A percentile compares a stretch with the other conserved stretches of the same genome.
These are phyloP conservation scores for Ailanthus altissimus DNA, from an alignment of 345 rosid species.

Conservation along the genomic window DNA sequence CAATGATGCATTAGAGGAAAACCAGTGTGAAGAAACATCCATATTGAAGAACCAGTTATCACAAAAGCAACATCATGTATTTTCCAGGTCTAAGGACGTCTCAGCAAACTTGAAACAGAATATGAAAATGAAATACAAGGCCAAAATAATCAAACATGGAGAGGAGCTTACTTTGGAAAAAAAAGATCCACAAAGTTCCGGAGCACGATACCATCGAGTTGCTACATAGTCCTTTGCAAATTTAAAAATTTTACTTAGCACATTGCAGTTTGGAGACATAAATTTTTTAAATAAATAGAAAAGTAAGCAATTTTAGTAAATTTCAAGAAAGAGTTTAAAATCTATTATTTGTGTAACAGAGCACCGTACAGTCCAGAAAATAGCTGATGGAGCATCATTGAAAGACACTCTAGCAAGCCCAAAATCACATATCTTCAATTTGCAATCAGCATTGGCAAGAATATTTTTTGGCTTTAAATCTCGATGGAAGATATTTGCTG, in stretches of 20 bases:
- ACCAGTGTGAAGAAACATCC: background rate
- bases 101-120: constrained; percentile 10
- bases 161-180: constrained; percentile 81
- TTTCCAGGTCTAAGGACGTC: constrained; percentile 7
- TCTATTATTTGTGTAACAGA: constrained; percentile 23
- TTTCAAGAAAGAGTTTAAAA: background rate
- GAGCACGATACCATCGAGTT: constrained; percentile 99
- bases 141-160: constrained; percentile 2
- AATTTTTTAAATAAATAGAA: background rate
- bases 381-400: constrained; percentile 96
- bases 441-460: constrained; percentile 99
- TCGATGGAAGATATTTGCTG: constrained; percentile 96
- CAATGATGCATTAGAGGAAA: background rate
- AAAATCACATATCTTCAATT: constrained; percentile 96
- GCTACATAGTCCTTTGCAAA: constrained; percentile 90
- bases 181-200: constrained; percentile 97
- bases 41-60: background rate
- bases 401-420: constrained; percentile 98
- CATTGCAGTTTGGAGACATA: constrained; percentile 4
- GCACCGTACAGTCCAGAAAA: constrained; percentile 91
- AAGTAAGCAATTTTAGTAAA: background rate
- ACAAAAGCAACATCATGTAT: background rate
- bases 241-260: constrained; percentile 23
- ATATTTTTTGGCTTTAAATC: constrained; percentile 98
- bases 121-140: constrained; percentile 8